Conservation (phyloP, 306 rosid species). For the Canavalia gladiata region DNA sequence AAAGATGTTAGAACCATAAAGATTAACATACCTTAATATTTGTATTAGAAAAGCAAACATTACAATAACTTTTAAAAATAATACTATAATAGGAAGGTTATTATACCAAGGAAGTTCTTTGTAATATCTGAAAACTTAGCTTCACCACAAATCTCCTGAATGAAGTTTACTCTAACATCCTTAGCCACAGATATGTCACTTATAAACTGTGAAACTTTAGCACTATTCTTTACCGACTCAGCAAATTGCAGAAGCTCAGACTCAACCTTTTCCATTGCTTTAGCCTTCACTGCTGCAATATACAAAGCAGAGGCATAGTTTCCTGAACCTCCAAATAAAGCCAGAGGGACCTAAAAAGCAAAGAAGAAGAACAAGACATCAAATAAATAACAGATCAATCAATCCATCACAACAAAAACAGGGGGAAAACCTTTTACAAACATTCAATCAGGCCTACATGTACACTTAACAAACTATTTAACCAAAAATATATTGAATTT, state of each 20-base stretch:
- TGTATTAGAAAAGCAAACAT: conserved; percentile 19
- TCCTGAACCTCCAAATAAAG: conserved; percentile 91
- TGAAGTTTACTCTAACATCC: conserved; percentile 63
- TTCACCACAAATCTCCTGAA: conserved; percentile 62
- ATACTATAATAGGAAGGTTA: conserved; percentile 24
- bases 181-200: conserved; percentile 73
- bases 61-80: conserved; percentile 11
- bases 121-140: conserved; percentile 82
- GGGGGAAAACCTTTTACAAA: background rate
- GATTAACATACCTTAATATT: background rate
- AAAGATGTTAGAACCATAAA: conserved; percentile 19
- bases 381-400: background rate
- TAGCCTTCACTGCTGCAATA: conserved; percentile 76
- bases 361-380: conserved; percentile 23
- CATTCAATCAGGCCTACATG: conserved; percentile 21
- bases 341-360: conserved; percentile 76
- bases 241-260: conserved; percentile 71
- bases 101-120: conserved; percentile 83
- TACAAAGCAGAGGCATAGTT: conserved; percentile 96
- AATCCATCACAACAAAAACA: background rate
- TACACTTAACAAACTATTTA: background rate
- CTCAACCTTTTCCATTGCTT: conserved; percentile 79
- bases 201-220: conserved; percentile 65
- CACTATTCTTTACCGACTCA: conserved; percentile 68
- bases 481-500: background rate